Base-by-base conservation (phyloP, 352 stramenopile genomes). In the Phytophthora citrophthora region DNA sequence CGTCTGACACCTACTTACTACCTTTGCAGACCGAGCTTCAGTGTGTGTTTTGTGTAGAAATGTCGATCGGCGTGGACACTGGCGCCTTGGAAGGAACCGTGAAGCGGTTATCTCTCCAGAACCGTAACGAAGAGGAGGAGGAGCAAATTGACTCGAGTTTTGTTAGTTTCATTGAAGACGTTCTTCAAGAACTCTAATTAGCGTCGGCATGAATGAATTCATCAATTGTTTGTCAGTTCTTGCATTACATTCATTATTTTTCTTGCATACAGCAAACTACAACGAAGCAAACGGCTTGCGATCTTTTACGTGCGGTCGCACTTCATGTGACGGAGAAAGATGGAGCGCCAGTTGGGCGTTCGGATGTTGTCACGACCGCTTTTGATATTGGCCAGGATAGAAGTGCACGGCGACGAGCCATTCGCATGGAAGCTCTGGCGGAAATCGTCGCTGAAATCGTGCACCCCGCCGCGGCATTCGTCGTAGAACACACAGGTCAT, bases 401-500 rank as follows among this genome's bases (percentile, higher is more conserved):
- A 69, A 41, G 67, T 74, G 72, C 88, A 96, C 31, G 83, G 84
- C 7, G 81, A 83, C 23, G 82, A 85, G 2, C 61, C 71, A 16
- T 61, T 81, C 26, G 61, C 58, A 53, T 89, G 73, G 55, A 96
- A 96, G 50, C 79, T 92, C 31, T 70, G 66, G 13, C 77, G 79
- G 51, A 96, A 95, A 43, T 63, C 45, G 34, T 78, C 54, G 40
- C 68, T 92, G 52, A 83, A 90, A 60, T 92, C 81, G 15, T 61
- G 63, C 36, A 96, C 85, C 11, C 76, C 77, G 41, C 78, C 86
- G 36, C 83, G 86, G 54, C 88, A 96, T 57, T 95, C 84, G 53
- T 95, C 76, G 56, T 92, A 94, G 54, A 94, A 94, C 40, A 96
- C 71, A 49, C 88, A 96, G 8, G 88, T 93, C 88, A 96, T 96